Percentiles rank a stretch among this genome's conserved stretches.
phyloP scores from a whole-genome alignment of 306 rosid species.

The Astragalus glycyphyllos region DNA sequence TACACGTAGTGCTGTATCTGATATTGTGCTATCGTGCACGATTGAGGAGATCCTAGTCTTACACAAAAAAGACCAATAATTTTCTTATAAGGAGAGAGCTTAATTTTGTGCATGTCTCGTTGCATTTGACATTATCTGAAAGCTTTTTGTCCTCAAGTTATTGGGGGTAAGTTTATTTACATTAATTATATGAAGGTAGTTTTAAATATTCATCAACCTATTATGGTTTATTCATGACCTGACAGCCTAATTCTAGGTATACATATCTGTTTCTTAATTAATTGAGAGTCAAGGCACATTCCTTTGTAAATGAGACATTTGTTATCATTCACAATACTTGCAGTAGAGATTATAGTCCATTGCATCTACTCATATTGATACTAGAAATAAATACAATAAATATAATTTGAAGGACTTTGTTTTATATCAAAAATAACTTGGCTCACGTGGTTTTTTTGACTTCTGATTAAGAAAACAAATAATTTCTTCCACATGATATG shows the following conservation, averaged over 20 bases:
- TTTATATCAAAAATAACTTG: background rate
- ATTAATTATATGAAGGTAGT: background rate
- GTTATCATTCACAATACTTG: background rate
- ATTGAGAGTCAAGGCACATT: background rate
- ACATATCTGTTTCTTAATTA: background rate
- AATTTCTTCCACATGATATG: too few species aligned
- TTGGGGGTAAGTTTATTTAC: background rate
- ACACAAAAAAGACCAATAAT: background rate
- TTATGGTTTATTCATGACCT: background rate
- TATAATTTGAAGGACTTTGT: constrained; percentile 5
- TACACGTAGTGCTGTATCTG: background rate
- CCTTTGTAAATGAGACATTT: background rate
- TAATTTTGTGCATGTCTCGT: background rate
- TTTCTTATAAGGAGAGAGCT: constrained; percentile 7
- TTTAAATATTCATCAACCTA: background rate
- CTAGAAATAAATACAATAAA: background rate
- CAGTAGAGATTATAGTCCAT: background rate
- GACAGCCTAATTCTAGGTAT: background rate
- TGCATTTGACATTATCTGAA: background rate
- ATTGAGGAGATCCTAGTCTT: background rate
- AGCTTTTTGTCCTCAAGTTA: background rate
- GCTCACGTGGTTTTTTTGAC: background rate
- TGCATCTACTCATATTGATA: background rate
- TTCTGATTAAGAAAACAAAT: too few species aligned
- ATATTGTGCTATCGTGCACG: background rate